These are phyloP conservation scores for Pythium biforme DNA, from an alignment of 352 stramenopile genomes.

Conservation along the genomic window DNA sequence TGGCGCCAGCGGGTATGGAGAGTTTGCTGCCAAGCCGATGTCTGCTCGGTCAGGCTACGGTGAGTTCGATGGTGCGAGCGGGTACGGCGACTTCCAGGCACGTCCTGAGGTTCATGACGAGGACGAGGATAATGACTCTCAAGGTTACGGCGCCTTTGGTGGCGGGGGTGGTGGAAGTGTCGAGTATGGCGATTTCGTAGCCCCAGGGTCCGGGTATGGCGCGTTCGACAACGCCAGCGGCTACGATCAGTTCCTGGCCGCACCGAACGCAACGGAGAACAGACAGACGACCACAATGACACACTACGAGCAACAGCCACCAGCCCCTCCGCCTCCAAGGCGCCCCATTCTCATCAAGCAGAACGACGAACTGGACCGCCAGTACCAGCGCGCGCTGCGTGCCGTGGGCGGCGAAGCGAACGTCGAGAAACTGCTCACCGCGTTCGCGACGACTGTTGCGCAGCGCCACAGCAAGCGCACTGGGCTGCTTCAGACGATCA, in stretches of 20 bases:
- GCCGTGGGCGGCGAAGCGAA: conserved; percentile 34
- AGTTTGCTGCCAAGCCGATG: conserved; percentile 11
- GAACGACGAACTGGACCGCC: conserved; percentile 25
- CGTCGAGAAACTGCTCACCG: conserved; percentile 35
- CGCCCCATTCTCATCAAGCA: conserved; percentile 19
- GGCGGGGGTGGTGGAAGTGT: conserved; percentile 18
- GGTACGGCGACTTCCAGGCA: conserved; percentile 40
- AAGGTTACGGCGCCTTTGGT: conserved; percentile 36
- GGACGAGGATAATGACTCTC: conserved; percentile 3
- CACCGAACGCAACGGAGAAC: no score
- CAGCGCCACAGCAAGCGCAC: conserved; percentile 46
- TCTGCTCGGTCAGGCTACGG: conserved; percentile 26
- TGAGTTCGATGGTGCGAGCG: conserved; percentile 30
- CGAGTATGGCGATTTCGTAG: conserved; percentile 27
- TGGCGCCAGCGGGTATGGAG: conserved; percentile 21
- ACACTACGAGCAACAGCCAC: background rate
- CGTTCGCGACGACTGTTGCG: conserved; percentile 37
- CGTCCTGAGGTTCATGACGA: conserved; percentile 14
- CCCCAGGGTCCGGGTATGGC: conserved; percentile 30
- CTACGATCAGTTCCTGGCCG: conserved; percentile 38
- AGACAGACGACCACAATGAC: background rate
- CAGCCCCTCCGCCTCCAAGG: background rate
- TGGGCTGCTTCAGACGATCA: conserved; percentile 47
- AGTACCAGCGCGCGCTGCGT: conserved; percentile 47
- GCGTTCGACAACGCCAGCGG: conserved; percentile 29